Base-by-base conservation (phyloP, 768 basidiomycete species). In the Suillus weaverae region DNA sequence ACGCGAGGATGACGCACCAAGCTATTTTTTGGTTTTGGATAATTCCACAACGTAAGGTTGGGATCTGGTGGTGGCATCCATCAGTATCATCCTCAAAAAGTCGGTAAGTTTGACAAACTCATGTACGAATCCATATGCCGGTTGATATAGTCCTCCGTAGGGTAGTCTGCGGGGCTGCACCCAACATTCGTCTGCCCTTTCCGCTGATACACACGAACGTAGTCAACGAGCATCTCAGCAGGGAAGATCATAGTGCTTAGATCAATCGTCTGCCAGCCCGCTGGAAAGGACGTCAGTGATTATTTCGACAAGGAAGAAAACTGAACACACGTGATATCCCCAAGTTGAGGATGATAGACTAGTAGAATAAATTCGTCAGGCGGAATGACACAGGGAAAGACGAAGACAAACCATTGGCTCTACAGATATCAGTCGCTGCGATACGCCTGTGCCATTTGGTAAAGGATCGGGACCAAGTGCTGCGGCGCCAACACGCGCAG, bases 231-330 rank as follows among this genome's bases (percentile, higher is more conserved):
- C 79, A 87, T 79, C 60, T 79, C 77, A 20, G 81, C 78, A 2
- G 86, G 86, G 76, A 85, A 85, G 22, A 67, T 70, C 72, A 86
- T 75, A 51, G 83, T 79, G 20, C 74, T 67, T 39, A 77, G 66
- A 56, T 85, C 81, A 64, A 86, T 81, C 4, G 77, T 76, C 66
- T 92, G 91, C 86, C 92, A 94, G 68, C 85, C 87, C 38, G 81
- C 86, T 82, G 71, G 35, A 39, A 33, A 56, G 43, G 56, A 63
- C 61, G 22, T 60, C 11, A 56, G 39, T 16, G 13, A 56, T 35
- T 50, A 35, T 53, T 46, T 35, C 18, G 13, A 32, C 39, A 41
- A 62, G n/a, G 61, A 67, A 57, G n/a, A 39, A 67, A 55, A 20
- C 32, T 20, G 30, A 69, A 79, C 73, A 64, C 70, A 74, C 86